Base-by-base conservation (phyloP, 371 early-diverging fungal genomes). In the Dinochytrium kinnereticum region DNA sequence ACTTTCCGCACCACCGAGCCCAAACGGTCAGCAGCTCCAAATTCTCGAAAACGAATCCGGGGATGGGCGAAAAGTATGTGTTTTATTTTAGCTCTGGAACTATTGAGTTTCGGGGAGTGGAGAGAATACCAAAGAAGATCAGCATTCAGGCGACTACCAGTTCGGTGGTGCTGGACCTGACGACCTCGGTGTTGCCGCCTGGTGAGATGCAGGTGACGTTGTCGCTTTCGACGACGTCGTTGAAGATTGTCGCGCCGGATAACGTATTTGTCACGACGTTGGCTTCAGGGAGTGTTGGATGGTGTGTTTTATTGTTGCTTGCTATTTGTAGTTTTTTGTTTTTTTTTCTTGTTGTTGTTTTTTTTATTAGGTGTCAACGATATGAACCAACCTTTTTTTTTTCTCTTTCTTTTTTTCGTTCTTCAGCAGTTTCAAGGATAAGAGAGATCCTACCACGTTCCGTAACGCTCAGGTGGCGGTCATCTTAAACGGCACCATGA, bases 181-280 rank as follows among this genome's bases (percentile, higher is more conserved):
- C 34, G 10, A 34, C 3, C 3, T 30, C 13, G 19, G 34, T 34
- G 37, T 5, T 31, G n/a, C 24, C 24, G 7, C 34, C 3, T 7
- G 61, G 36, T 7, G 34, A 34, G 2, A 24, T 61, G 3, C 10
- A 34, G 15, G 13, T 28, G 13, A 13, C 30, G 30, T 37, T 61
- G 61, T 5, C 17, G 36, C 28, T 61, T 3, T 5, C 34, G 30
- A 36, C 61, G 30, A 33, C 13, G 3, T 21, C 61, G 3, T 26
- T 61, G n/a, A 61, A 37, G 61, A 24, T 61, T 15, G 26, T 61
- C 17, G 37, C 37, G 3, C 61, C 61, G 34, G 61, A 61, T 34
- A 17, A 61, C 24, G 36, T 37, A 7, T 3, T 24, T 5, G 36
- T 61, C 13, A 5, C 24, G 36, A 61, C 7, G 34, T 5, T 34